Base-by-base conservation (phyloP, 306 rosid species). In the Prunus campanulata region DNA sequence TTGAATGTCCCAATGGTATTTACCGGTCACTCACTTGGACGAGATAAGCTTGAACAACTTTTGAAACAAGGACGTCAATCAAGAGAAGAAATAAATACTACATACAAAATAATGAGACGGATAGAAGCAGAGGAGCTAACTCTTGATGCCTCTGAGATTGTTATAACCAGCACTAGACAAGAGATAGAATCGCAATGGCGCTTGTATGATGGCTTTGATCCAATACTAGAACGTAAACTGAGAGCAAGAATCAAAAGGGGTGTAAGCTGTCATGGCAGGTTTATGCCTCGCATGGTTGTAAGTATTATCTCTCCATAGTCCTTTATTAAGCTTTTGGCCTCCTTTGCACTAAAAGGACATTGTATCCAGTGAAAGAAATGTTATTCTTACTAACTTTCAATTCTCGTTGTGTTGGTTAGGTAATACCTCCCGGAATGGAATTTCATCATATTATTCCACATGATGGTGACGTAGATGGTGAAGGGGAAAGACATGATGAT, bases 371-470 rank as follows among this genome's bases (percentile, higher is more conserved):
- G 61, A 25, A 25, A 44, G 72, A 12, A 32, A 30, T 65, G 50
- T 14, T 27, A 56, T 73, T 73, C 24, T 14, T 20, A 71, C 64
- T 14, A 35, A 20, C 60, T 73, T 29, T 30, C 3, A 30, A 67
- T 52, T 66, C 32, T 63, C n/a, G 18, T 35, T 68, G 42, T 13
- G 6, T 42, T 76, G 35, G 60, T 77, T 68, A 89, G 93, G 91
- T 85, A 56, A 89, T 89, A 77, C 90, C 91, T 68, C 91, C 91
- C 51, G 91, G 90, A 72, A 88, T 88, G 91, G 91, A 88, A 68
- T 88, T 89, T 60, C 87, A 89, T 73, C 90, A 89, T 79, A 85
- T 89, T 63, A 75, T 86, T 77, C 86, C 87, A 16, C 90, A 77
- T 5, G 90, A 84, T 22, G 82, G 79, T 42, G 87, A 90, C 39